Conservation (phyloP, 495 filamentous ascomycete species). For the Elasticomyces elasticus region DNA sequence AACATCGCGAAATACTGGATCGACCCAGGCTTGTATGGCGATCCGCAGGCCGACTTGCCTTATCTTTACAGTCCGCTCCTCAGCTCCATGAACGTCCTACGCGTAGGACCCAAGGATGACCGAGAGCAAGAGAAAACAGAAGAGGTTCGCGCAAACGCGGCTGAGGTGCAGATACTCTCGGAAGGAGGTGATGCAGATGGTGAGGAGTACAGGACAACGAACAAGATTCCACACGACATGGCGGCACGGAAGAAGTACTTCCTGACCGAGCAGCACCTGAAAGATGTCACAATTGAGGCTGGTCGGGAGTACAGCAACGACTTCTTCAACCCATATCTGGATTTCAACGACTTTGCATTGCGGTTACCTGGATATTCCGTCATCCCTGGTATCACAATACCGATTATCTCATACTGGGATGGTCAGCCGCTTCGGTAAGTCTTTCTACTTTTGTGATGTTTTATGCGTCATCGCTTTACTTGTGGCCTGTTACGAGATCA, state of each 20-base stretch:
- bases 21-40: constrained; percentile 79
- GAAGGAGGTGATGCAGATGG: constrained; percentile 46
- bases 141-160: constrained; percentile 5
- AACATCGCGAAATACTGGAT: constrained; percentile 74
- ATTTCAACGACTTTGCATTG: constrained; percentile 75
- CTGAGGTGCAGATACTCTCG: constrained; percentile 17
- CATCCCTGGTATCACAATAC: constrained; percentile 63
- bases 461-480: too few relatives aligned
- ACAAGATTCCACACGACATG: constrained; percentile 29
- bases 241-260: constrained; percentile 32
- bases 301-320: constrained; percentile 61
- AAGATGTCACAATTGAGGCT: constrained; percentile 47
- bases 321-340: constrained; percentile 88
- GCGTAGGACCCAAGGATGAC: constrained; percentile 45
- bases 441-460: too few relatives aligned
- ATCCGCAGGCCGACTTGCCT: constrained; percentile 76
- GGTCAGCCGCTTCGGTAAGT: constrained; percentile 46
- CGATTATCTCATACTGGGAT: constrained; percentile 76
- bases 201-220: constrained; percentile 39
- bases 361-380: constrained; percentile 68
- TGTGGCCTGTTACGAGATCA: constrained; percentile 6
- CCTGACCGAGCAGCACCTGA: constrained; percentile 37
- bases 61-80: constrained; percentile 72
- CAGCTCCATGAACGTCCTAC: constrained; percentile 60
- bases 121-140: constrained; percentile 13